A percentile compares a stretch with the other conserved stretches of the same genome.
These are phyloP conservation scores for Thielaviopsis ethacetica DNA, from an alignment of 2,329 filamentous ascomycete genomes.

Conservation along the genomic window DNA sequence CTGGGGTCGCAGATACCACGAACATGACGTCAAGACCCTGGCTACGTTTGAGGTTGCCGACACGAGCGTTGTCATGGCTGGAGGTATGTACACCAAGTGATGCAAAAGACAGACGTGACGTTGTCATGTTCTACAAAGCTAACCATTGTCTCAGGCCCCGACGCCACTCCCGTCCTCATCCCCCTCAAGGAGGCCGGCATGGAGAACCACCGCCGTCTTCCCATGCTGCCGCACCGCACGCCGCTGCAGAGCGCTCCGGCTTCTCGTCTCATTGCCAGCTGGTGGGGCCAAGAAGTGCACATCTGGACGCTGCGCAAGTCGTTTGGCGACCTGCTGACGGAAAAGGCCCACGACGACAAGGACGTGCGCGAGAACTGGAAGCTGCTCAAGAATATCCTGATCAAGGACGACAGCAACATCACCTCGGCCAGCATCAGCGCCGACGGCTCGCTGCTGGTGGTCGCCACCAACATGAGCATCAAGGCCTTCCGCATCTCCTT, in stretches of 20 bases:
- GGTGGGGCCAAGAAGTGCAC: conserved; percentile 79
- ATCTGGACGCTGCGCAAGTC: conserved; percentile 51
- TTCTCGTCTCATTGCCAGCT: conserved; percentile 66
- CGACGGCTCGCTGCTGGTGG: conserved; percentile 58
- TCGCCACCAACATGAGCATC: conserved; percentile 56
- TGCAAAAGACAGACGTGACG: too few species aligned
- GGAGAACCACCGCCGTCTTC: conserved; percentile 69
- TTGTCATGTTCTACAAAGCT: conserved; percentile 14
- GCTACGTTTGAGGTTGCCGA: conserved; percentile 71
- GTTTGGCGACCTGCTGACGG: conserved; percentile 28
- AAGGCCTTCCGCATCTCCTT: conserved; percentile 49
- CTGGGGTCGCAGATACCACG: conserved; percentile 74
- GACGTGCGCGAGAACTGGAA: conserved; percentile 40
- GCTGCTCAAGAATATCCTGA: conserved; percentile 51
- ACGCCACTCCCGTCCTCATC: conserved; percentile 66
- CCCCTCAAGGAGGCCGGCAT: conserved; percentile 57
- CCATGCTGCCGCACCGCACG: conserved; percentile 67
- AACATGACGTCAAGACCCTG: conserved; percentile 91
- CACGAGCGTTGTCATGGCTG: conserved; percentile 78
- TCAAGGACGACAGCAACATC: conserved; percentile 67
- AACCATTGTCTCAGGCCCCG: conserved; percentile 45
- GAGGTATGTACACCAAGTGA: conserved; percentile 41
- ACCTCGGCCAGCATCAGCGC: conserved; percentile 55
- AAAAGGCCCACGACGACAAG: conserved; percentile 23
- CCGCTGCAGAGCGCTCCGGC: conserved; percentile 56